phyloP scores from a whole-genome alignment of 2,329 filamentous ascomycete species.

The Xylaria hypoxylon region DNA sequence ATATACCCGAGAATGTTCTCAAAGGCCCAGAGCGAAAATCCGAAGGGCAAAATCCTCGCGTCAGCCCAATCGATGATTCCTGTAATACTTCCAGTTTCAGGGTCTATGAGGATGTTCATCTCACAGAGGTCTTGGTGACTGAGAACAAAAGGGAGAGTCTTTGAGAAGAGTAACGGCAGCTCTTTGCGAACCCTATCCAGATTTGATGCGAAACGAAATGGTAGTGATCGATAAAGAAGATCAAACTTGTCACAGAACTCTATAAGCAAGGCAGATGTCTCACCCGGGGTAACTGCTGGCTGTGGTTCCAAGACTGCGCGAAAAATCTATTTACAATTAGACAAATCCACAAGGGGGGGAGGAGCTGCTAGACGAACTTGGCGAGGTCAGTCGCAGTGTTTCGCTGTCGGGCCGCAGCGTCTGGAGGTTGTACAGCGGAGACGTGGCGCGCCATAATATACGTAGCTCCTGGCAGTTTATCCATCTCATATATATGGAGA shows the following conservation, averaged over 20 bases:
- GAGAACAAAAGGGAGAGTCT: slow-evolving; percentile 22
- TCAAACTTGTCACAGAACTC: slow-evolving; percentile 24
- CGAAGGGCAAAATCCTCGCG: slow-evolving; percentile 35
- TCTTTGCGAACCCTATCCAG: slow-evolving; percentile 10
- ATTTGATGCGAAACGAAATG: slow-evolving; percentile 23
- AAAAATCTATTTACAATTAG: slow-evolving; percentile 25
- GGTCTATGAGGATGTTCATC: slow-evolving; percentile 37
- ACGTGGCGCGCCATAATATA: slow-evolving; percentile 23
- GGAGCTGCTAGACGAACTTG: slow-evolving; percentile 17
- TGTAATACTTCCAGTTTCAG: slow-evolving; percentile 31
- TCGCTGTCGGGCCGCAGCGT: slow-evolving; percentile 14
- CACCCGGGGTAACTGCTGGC: neutral
- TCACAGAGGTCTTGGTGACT: slow-evolving; percentile 33
- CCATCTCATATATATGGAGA: slow-evolving; percentile 24
- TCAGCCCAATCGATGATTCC: slow-evolving; percentile 39
- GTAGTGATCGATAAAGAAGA: slow-evolving; percentile 7
- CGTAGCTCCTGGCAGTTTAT: slow-evolving; percentile 18
- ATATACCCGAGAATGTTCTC: slow-evolving; percentile 35
- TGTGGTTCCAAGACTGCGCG: slow-evolving; percentile 28
- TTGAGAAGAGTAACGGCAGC: slow-evolving; percentile 18
- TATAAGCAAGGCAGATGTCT: neutral
- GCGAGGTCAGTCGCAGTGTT: slow-evolving; percentile 22
- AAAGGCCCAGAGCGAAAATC: slow-evolving; percentile 44
- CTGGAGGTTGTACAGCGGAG: slow-evolving; percentile 1
- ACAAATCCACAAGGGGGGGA: neutral